phyloP scores from a whole-genome alignment of 305 asterid genomes.

The Rubia balearica region DNA sequence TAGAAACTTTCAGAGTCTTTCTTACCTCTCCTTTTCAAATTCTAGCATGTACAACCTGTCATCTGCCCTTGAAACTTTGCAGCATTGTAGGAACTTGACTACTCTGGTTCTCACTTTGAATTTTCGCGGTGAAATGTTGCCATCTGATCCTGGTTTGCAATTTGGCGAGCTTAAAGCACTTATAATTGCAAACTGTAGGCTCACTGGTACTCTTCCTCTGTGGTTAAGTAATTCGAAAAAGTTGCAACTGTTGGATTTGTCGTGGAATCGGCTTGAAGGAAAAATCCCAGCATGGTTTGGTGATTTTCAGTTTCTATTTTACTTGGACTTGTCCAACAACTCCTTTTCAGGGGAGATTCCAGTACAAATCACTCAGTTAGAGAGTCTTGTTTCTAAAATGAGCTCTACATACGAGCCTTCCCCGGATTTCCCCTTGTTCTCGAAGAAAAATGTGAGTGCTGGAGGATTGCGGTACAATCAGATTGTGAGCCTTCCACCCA shows the following conservation, averaged over 20 bases:
- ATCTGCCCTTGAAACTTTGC: slow-evolving; percentile 10
- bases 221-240: slow-evolving; percentile 7
- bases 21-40: slow-evolving; percentile 6
- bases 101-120: slow-evolving; percentile 4
- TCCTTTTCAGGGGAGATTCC: slow-evolving; percentile 11
- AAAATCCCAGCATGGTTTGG: slow-evolving; percentile 10
- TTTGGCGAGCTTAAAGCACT: slow-evolving; percentile 7
- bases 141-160: slow-evolving; percentile 4
- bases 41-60: slow-evolving; percentile 6
- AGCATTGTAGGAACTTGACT: slow-evolving; percentile 5
- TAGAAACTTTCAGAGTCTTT: background rate
- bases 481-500: slow-evolving; percentile 4
- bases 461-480: slow-evolving; percentile 6
- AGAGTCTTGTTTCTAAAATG: background rate
- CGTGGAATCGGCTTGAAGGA: slow-evolving; percentile 8
- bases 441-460: slow-evolving; percentile 10
- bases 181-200: slow-evolving; percentile 9
- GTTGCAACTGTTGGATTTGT: slow-evolving; percentile 7
- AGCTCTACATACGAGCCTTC: background rate
- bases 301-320: slow-evolving; percentile 7
- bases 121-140: background rate
- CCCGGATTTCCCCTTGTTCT: slow-evolving; percentile 10
- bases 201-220: slow-evolving; percentile 6
- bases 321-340: slow-evolving; percentile 10
- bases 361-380: background rate